Percentiles rank a stretch among this genome's conserved stretches.
Evolutionary conservation across 1,139 yeast species (phyloP).

Genomic region (Kodamaea plutei): DNA sequence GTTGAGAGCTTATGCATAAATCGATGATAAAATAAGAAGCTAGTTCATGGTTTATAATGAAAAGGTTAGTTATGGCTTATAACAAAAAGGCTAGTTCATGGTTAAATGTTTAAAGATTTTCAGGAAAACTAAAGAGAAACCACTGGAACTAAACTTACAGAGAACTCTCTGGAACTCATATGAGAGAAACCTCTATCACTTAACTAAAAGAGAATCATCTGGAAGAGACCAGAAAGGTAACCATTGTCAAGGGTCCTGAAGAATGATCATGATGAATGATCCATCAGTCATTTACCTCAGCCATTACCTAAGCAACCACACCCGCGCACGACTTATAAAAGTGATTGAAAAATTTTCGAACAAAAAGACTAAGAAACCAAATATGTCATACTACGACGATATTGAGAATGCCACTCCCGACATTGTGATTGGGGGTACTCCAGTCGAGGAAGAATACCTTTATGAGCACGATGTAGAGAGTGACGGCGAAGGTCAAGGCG

Average conservation of each 20-base stretch:
- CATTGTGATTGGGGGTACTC: conserved; percentile 74
- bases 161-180: too few relatives aligned
- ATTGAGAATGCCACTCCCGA: conserved; percentile 83
- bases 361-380: conserved; percentile 7
- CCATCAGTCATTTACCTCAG: not conserved
- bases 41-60: too few relatives aligned
- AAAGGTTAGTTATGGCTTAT: too few relatives aligned
- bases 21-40: too few relatives aligned
- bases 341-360: conserved; percentile 16
- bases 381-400: conserved; percentile 54
- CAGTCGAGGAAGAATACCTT: conserved; percentile 41
- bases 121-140: too few relatives aligned
- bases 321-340: conserved; percentile 8
- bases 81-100: too few relatives aligned
- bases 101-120: too few relatives aligned
- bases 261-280: not conserved
- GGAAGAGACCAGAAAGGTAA: too few relatives aligned
- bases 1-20: too few relatives aligned
- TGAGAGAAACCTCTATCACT: too few relatives aligned
- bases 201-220: too few relatives aligned
- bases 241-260: not conserved
- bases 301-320: conserved; percentile 2
- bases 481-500: conserved; percentile 46
- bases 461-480: conserved; percentile 47
- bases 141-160: too few relatives aligned